Evolutionary conservation across 2,329 filamentous ascomycete genomes (phyloP).

Genomic region (Cytospora leucostoma): DNA sequence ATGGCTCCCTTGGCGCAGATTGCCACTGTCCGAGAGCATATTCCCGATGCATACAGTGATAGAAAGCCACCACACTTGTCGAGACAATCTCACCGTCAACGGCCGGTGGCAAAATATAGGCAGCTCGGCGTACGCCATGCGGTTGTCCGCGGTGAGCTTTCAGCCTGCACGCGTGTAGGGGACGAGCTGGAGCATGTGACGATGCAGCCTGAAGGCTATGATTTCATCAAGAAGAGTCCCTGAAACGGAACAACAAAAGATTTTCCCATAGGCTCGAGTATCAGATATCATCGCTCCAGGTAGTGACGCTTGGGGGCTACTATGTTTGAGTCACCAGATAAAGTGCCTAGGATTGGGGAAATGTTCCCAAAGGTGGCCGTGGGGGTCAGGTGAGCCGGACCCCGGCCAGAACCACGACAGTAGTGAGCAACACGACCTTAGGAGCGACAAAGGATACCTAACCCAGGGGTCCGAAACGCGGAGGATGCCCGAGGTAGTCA

Average conservation of each 20-base stretch:
- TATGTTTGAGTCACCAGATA: slow-evolving; percentile 13
- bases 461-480: not conserved
- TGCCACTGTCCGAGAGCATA: not conserved
- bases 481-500: not conserved
- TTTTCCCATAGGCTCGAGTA: not conserved
- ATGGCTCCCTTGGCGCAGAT: not conserved
- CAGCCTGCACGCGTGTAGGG: not conserved
- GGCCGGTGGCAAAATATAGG: not conserved
- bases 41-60: not conserved
- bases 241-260: not conserved
- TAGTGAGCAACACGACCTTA: not conserved
- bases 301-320: not conserved
- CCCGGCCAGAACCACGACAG: slow-evolving; percentile 1
- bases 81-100: not conserved
- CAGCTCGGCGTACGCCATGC: not conserved
- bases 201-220: slow-evolving; percentile 2
- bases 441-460: slow-evolving; percentile 3
- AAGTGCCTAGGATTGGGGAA: not conserved
- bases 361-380: slow-evolving; percentile 11
- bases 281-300: not conserved
- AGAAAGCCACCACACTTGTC: not conserved
- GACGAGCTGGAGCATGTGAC: slow-evolving; percentile 19
- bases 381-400: slow-evolving; percentile 21
- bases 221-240: not conserved
- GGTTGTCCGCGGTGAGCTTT: not conserved